These are phyloP conservation scores for Pisolithus microcarpus DNA, from an alignment of 768 basidiomycete species.

Conservation along the genomic window DNA sequence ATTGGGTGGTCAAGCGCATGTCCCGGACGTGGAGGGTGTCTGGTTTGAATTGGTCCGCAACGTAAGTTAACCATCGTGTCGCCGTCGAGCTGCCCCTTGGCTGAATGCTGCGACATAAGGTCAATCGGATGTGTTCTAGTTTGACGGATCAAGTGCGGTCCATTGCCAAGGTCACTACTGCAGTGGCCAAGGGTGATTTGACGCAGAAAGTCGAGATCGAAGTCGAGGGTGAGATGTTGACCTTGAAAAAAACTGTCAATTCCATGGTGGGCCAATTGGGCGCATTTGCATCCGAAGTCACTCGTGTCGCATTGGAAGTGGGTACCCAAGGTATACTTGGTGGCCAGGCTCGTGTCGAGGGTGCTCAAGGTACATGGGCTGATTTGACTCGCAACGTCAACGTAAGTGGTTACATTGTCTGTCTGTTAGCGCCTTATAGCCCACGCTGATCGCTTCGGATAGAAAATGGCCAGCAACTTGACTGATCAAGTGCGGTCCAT, in stretches of 20 bases:
- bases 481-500: constrained; percentile 88
- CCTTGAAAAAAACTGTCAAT: constrained; percentile 78
- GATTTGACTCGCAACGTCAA: constrained; percentile 88
- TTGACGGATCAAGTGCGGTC: constrained; percentile 77
- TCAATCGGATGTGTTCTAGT: constrained; percentile 76
- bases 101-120: constrained; percentile 30
- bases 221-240: constrained; percentile 82
- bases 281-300: constrained; percentile 79
- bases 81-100: not conserved
- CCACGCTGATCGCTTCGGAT: not conserved
- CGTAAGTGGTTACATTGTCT: constrained; percentile 30
- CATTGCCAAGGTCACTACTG: constrained; percentile 80
- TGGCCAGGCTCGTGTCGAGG: constrained; percentile 84
- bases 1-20: constrained; percentile 81
- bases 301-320: constrained; percentile 80
- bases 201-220: constrained; percentile 91
- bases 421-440: not conserved
- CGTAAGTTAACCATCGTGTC: constrained; percentile 31
- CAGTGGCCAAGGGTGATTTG: constrained; percentile 86
- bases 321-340: constrained; percentile 88
- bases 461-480: constrained; percentile 86
- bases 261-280: constrained; percentile 92
- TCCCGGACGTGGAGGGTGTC: constrained; percentile 89
- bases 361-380: constrained; percentile 91
- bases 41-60: constrained; percentile 78